Conservation (phyloP, 176 grass and related monocot species). For the Aegilops speltoides region DNA sequence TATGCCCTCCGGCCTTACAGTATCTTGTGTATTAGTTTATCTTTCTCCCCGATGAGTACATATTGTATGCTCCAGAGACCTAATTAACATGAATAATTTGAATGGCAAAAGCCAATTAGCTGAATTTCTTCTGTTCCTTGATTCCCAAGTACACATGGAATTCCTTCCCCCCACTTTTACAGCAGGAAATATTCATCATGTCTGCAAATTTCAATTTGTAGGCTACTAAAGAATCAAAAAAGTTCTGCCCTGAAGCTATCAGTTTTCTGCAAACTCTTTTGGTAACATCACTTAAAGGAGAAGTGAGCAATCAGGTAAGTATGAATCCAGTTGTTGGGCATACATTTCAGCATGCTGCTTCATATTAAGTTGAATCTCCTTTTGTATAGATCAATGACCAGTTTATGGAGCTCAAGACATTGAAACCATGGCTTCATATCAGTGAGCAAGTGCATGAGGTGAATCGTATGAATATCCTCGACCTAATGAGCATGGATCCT, state of each 20-base stretch:
- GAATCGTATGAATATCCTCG: conserved; percentile 59
- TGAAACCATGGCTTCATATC: conserved; percentile 69
- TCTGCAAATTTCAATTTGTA: conserved; percentile 37
- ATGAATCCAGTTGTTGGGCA: conserved; percentile 4
- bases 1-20: conserved; percentile 35
- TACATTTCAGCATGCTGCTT: neutral
- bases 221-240: conserved; percentile 88
- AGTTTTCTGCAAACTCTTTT: conserved; percentile 81
- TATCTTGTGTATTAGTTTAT: conserved; percentile 3
- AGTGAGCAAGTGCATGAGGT: conserved; percentile 37
- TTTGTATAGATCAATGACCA: conserved; percentile 59
- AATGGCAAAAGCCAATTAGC: neutral
- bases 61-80: conserved; percentile 6
- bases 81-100: conserved; percentile 11
- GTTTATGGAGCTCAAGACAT: conserved; percentile 73
- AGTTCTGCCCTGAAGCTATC: conserved; percentile 86
- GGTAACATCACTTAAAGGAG: conserved; percentile 52
- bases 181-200: neutral
- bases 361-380: conserved; percentile 27
- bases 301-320: conserved; percentile 61
- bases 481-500: conserved; percentile 62
- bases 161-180: neutral
- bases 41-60: neutral
- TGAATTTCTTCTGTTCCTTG: neutral
- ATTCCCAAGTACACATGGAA: neutral